Conservation (phyloP, 768 basidiomycete genomes). For the Lentinus tigrinus region DNA sequence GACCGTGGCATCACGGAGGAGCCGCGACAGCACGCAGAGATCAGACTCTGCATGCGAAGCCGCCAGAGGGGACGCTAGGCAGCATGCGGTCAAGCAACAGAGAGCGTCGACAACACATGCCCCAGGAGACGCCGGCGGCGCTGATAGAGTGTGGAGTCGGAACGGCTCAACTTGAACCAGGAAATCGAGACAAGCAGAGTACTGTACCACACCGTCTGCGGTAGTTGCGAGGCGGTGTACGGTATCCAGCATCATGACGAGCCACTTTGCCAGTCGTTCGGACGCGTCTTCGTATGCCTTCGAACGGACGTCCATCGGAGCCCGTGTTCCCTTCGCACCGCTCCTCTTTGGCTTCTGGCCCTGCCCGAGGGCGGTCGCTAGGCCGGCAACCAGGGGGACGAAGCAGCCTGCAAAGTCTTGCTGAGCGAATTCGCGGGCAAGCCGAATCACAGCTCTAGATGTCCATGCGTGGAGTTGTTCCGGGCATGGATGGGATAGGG, state of each 20-base stretch:
- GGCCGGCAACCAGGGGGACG: slow-evolving; percentile 28
- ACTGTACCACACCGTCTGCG: slow-evolving; percentile 2
- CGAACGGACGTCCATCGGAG: neutral
- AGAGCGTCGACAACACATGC: slow-evolving; percentile 11
- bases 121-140: neutral
- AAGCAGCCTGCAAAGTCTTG: slow-evolving; percentile 33
- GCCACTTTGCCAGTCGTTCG: slow-evolving; percentile 27
- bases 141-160: slow-evolving; percentile 4
- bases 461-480: slow-evolving; percentile 36
- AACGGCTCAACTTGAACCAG: slow-evolving; percentile 19
- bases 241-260: slow-evolving; percentile 20
- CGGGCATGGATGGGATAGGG: slow-evolving; percentile 22
- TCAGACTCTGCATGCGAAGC: neutral
- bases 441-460: slow-evolving; percentile 39
- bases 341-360: neutral
- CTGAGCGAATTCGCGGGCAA: slow-evolving; percentile 32
- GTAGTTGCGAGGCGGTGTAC: neutral
- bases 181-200: slow-evolving; percentile 22
- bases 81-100: slow-evolving; percentile 13
- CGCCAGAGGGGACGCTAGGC: slow-evolving; percentile 6
- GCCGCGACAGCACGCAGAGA: neutral
- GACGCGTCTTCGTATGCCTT: neutral
- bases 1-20: slow-evolving; percentile 6
- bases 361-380: slow-evolving; percentile 20
- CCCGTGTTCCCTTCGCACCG: neutral